These are phyloP conservation scores for Anthostomella pinea DNA, from an alignment of 2,329 filamentous ascomycete genomes.

Conservation along the genomic window DNA sequence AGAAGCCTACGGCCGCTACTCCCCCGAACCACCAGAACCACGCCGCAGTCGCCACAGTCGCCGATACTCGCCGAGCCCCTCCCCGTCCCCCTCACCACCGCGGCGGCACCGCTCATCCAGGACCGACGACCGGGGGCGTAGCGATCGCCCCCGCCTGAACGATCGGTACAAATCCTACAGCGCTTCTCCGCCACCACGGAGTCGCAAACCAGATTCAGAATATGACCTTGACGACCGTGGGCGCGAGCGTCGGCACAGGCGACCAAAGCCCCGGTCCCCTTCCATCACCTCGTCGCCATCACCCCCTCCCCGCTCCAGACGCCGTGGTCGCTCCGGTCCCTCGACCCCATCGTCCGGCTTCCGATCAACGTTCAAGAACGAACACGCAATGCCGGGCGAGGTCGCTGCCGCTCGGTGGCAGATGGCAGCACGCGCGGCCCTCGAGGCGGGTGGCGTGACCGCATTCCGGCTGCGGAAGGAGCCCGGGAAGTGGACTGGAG, in stretches of 20 bases:
- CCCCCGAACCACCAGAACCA: constrained; percentile 8
- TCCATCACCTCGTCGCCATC: constrained; percentile 18
- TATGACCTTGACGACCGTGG: constrained; percentile 20
- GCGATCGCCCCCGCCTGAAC: constrained; percentile 7
- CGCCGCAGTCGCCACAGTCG: constrained; percentile 16
- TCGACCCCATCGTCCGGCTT: constrained; percentile 12
- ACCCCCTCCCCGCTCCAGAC: constrained; percentile 9
- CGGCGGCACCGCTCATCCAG: constrained; percentile 16
- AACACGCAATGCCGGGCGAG: constrained; percentile 9
- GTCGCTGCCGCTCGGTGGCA: constrained; percentile 27
- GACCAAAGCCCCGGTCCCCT: constrained; percentile 14
- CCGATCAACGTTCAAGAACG: constrained; percentile 1
- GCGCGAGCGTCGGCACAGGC: constrained; percentile 19
- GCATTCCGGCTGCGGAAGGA: constrained; percentile 46
- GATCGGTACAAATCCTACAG: constrained; percentile 3
- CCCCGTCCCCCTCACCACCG: constrained; percentile 22
- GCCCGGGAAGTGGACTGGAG: constrained; percentile 44
- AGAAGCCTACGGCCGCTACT: constrained; percentile 12
- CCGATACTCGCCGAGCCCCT: constrained; percentile 22
- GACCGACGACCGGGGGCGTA: no score
- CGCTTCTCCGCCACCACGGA: constrained; percentile 13
- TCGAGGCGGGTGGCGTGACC: constrained; percentile 47
- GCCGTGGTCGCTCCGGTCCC: constrained; percentile 15
- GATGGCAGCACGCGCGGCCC: constrained; percentile 43
- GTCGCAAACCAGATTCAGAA: constrained; percentile 14